These are phyloP conservation scores for Epichloe baconii DNA, from an alignment of 2,329 filamentous ascomycete genomes.

Conservation along the genomic window DNA sequence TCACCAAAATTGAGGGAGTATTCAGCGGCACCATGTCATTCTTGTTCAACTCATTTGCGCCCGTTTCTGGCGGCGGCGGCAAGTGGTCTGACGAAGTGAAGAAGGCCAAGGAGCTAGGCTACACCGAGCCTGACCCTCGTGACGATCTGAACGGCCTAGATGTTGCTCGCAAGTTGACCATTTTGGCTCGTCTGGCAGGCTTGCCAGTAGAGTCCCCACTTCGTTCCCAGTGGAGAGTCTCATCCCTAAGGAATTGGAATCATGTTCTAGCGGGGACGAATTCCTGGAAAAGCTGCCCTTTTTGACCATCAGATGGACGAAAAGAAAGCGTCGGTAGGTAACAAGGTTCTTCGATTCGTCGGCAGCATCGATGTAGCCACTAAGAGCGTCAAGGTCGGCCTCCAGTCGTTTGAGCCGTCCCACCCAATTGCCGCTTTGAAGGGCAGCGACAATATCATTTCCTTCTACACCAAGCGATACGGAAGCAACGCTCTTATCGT, in stretches of 20 bases:
- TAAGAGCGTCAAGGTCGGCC: constrained; percentile 76
- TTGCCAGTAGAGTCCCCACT: constrained; percentile 67
- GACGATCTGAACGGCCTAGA: constrained; percentile 82
- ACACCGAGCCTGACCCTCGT: constrained; percentile 78
- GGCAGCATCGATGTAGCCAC: constrained; percentile 80
- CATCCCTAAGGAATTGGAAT: constrained; percentile 78
- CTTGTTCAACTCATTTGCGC: constrained; percentile 94
- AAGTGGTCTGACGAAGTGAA: constrained; percentile 85
- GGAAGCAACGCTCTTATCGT: constrained; percentile 83
- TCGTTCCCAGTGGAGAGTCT: constrained; percentile 89
- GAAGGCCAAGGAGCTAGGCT: constrained; percentile 85
- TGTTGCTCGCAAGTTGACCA: constrained; percentile 92
- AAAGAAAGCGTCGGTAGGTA: constrained; percentile 72
- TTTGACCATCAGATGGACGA: constrained; percentile 81
- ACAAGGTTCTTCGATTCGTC: constrained; percentile 87
- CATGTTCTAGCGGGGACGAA: constrained; percentile 62
- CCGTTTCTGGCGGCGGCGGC: constrained; percentile 57
- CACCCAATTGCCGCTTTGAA: constrained; percentile 90
- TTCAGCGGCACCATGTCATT: constrained; percentile 98
- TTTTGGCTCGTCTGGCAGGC: constrained; percentile 76
- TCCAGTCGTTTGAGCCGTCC: constrained; percentile 77
- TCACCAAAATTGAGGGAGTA: constrained; percentile 88
- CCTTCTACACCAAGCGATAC: constrained; percentile 94
- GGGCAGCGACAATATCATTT: constrained; percentile 98
- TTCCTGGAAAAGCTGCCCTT: constrained; percentile 70